phyloP scores from a whole-genome alignment of 495 filamentous ascomycete species.

The Talaromyces trachyspermus region DNA sequence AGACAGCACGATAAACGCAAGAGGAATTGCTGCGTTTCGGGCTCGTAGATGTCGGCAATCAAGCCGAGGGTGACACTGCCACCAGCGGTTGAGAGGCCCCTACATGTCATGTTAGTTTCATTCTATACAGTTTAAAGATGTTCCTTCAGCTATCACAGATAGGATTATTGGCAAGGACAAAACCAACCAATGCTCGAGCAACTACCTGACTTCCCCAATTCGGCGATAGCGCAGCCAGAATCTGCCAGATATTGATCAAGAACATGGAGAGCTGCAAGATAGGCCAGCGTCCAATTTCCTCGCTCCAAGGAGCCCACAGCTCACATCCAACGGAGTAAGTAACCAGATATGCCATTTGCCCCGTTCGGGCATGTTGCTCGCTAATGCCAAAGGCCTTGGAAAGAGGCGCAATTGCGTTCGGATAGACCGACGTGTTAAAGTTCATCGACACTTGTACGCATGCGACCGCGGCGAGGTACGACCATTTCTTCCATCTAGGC shows the following conservation, averaged over 20 bases:
- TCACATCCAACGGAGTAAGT: constrained; percentile 73
- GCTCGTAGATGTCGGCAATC: constrained; percentile 68
- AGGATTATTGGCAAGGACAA: too few species aligned
- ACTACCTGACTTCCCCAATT: constrained; percentile 61
- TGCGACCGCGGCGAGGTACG: constrained; percentile 61
- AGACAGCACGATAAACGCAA: constrained; percentile 67
- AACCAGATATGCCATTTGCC: constrained; percentile 63
- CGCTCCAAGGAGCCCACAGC: constrained; percentile 74
- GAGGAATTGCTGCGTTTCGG: constrained; percentile 53
- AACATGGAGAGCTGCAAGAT: constrained; percentile 61
- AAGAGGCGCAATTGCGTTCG: constrained; percentile 44
- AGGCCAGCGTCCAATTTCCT: constrained; percentile 66
- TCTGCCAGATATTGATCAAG: constrained; percentile 66
- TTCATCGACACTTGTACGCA: constrained; percentile 76
- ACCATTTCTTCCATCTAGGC: constrained; percentile 65
- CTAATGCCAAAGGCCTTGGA: constrained; percentile 54
- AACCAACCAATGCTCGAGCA: constrained; percentile 52
- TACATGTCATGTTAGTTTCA: constrained; percentile 21
- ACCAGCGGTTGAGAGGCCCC: constrained; percentile 62
- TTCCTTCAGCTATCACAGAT: too few species aligned
- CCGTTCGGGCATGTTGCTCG: constrained; percentile 52
- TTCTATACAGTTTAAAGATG: constrained; percentile 1
- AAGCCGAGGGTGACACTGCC: constrained; percentile 75
- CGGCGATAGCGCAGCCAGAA: constrained; percentile 59
- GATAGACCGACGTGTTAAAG: constrained; percentile 43